Conservation (phyloP, 169 alveolate species). For the Besnoitia besnoiti region DNA sequence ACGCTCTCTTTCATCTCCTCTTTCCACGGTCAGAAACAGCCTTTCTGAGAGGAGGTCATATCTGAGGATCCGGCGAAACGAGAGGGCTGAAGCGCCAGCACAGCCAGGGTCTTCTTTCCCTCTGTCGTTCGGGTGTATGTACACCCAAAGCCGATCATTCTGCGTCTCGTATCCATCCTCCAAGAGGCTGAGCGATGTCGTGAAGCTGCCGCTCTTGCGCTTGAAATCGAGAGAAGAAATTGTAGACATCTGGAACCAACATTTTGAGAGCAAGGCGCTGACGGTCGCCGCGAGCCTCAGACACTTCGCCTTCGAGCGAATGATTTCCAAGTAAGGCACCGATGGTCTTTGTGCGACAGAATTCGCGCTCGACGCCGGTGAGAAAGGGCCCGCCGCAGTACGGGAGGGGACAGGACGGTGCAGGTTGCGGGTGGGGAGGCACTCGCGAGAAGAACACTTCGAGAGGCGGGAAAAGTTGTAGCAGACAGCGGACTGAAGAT, state of each 20-base stretch:
- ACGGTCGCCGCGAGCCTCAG: not conserved
- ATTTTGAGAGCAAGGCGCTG: not conserved
- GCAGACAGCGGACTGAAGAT: too few species aligned
- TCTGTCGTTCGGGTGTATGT: not conserved
- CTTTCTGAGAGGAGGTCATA: too few species aligned
- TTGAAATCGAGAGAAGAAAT: not conserved
- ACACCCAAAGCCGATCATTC: not conserved
- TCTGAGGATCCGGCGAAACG: too few species aligned
- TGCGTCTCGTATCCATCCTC: not conserved
- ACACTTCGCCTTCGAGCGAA: not conserved
- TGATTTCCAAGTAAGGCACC: not conserved
- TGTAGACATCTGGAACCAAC: not conserved
- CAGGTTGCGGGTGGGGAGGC: too few species aligned
- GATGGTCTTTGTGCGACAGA: not conserved
- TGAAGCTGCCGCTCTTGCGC: conserved; percentile 45
- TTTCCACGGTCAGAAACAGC: not conserved
- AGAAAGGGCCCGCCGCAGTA: too few species aligned
- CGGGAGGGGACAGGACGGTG: too few species aligned
- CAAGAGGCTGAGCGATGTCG: conserved; percentile 36
- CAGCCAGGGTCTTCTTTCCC: too few species aligned
- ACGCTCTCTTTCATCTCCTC: not conserved
- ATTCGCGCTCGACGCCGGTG: not conserved
- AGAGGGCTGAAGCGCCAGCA: too few species aligned
- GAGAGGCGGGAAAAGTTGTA: too few species aligned
- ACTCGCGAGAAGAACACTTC: too few species aligned